Conservation (phyloP, 2,329 filamentous ascomycete species). For the Sordariomycetes sp. region DNA sequence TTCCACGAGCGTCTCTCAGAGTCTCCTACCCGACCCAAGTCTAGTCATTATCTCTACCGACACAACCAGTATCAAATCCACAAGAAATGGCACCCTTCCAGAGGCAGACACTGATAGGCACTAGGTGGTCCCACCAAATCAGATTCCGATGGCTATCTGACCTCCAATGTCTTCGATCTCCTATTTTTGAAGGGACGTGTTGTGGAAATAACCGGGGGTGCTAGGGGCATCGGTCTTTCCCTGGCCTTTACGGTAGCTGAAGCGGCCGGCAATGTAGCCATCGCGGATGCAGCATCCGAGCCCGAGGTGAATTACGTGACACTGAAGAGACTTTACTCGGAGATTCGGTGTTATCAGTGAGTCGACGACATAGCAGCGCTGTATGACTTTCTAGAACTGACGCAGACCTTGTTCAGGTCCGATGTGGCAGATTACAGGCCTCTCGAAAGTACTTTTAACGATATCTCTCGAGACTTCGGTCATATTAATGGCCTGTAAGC, state of each 20-base stretch:
- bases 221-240: constrained; percentile 51
- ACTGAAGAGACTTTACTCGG: constrained; percentile 1
- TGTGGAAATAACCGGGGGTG: constrained; percentile 49
- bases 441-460: constrained; percentile 10
- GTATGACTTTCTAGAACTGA: background rate
- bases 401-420: background rate
- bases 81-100: background rate
- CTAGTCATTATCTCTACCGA: no score
- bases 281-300: constrained; percentile 15
- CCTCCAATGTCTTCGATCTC: background rate
- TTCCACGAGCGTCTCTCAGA: no score
- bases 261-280: constrained; percentile 57
- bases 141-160: background rate
- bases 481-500: constrained; percentile 11
- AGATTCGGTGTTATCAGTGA: constrained; percentile 7
- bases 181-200: background rate
- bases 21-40: no score
- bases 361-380: background rate
- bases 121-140: background rate
- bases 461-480: constrained; percentile 10
- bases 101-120: background rate
- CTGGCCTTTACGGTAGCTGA: constrained; percentile 54
- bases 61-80: no score
- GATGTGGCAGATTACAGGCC: constrained; percentile 10
- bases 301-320: constrained; percentile 5